Evolutionary conservation across 116 monocot species (phyloP), one percentile per base, ranked within the genome.

Genomic region (Iris pallida): DNA sequence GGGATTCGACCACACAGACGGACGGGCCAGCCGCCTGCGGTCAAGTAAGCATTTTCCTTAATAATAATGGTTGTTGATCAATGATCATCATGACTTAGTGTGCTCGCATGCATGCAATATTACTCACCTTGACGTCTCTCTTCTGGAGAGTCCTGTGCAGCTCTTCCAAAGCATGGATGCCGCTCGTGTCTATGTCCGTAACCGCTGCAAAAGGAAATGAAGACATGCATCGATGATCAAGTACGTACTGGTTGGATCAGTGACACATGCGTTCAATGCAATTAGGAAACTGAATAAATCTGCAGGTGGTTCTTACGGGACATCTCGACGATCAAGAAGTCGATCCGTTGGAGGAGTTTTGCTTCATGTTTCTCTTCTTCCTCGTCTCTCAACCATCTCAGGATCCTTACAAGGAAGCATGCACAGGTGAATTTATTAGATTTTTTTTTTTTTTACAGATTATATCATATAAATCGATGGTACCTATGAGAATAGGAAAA

Each of bases 311-410:
- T n/a, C 81, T 88, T 80, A 89, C 86, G 88, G 55, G 93, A 89
- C 93, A 93, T 75, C 43, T 93, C 89, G 4, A 89, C 72, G 18
- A 93, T 82, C 81, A 93, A 77, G 67, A 68, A 75, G 20, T 86
- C 59, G 42, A 88, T 80, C 69, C 49, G 72, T 8, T 77, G 81
- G 14, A 82, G 74, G 11, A 60, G 18, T 7, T 61, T 53, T 10
- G 44, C 72, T 40, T 81, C 72, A 3, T 68, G 53, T 55, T 77
- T 7, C 47, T 92, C 86, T 48, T 88, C 81, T 48, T 88, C 81
- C 71, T 88, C 86, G 16, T 93, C 89, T 63, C 59, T 76, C 64
- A 93, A 69, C 93, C 89, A 89, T 70, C 86, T 89, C 20, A 93
- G 73, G 55, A 89, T 86, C 82, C 93, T 93, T 93, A 77, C 68